Conservation (phyloP, 306 rosid species). For the Vigna angularis region DNA sequence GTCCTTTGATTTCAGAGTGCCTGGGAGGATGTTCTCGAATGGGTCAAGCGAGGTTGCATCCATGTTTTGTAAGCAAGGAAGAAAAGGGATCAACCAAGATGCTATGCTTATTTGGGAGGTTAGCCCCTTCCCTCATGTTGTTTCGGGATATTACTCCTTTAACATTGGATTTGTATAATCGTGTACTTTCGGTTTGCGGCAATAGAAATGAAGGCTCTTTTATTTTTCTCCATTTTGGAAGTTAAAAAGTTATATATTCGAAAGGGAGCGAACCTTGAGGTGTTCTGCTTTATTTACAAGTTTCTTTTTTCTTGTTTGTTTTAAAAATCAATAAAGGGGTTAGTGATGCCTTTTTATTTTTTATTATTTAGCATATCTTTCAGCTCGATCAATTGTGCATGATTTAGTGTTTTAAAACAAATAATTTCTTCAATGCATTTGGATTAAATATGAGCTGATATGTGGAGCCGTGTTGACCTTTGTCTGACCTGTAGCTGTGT, state of each 20-base stretch:
- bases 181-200: neutral
- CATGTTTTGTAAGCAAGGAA: conserved; percentile 83
- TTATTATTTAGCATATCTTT: conserved; percentile 7
- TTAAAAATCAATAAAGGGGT: neutral
- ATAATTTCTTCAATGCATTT: neutral
- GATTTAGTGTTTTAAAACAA: conserved; percentile 8
- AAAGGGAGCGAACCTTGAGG: conserved; percentile 19
- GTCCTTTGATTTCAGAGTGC: conserved; percentile 57
- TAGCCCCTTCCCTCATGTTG: conserved; percentile 25
- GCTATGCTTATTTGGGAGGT: conserved; percentile 99
- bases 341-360: neutral
- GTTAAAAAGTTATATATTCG: conserved; percentile 4
- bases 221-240: neutral
- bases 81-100: conserved; percentile 91
- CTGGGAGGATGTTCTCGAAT: conserved; percentile 74
- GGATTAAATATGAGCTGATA: neutral
- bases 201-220: neutral
- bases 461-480: neutral
- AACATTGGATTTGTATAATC: neutral
- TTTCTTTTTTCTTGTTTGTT: neutral
- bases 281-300: conserved; percentile 11
- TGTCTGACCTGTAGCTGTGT: conserved; percentile 1
- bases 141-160: conserved; percentile 28
- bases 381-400: conserved; percentile 4
- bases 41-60: conserved; percentile 78